Evolutionary conservation across 805 yeast genomes (phyloP).

Genomic region (Metschnikowia sp.): DNA sequence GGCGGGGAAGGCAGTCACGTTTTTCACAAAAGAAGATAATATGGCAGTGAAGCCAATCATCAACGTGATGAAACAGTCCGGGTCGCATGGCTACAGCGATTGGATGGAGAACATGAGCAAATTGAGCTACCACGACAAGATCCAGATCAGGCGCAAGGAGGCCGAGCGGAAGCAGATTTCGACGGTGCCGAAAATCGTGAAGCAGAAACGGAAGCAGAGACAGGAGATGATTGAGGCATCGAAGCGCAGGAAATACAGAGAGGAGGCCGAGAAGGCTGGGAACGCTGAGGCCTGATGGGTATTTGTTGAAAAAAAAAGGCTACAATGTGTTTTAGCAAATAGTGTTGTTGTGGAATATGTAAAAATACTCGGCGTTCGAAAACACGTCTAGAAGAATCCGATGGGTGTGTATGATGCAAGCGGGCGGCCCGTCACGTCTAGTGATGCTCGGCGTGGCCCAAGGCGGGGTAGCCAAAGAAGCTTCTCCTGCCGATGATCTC

Average conservation of each 20-base stretch:
- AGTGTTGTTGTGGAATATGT: conserved; percentile 1
- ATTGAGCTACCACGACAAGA: conserved; percentile 60
- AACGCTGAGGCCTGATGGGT: background rate
- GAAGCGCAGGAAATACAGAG: conserved; percentile 50
- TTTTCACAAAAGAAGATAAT: conserved; percentile 87
- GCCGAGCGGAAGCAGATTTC: conserved; percentile 71
- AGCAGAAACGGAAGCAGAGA: conserved; percentile 58
- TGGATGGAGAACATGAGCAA: conserved; percentile 82
- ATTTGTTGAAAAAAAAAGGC: too few species aligned
- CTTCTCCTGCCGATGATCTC: conserved; percentile 96
- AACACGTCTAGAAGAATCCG: conserved; percentile 2
- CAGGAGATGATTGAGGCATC: conserved; percentile 75
- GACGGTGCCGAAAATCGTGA: conserved; percentile 73
- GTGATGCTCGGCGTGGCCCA: conserved; percentile 43
- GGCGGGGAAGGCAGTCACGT: conserved; percentile 82
- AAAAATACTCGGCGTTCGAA: background rate
- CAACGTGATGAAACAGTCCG: conserved; percentile 94
- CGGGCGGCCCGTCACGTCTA: conserved; percentile 12
- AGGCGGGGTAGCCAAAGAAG: conserved; percentile 79
- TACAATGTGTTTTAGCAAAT: background rate
- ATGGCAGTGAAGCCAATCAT: conserved; percentile 75
- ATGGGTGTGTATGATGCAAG: background rate
- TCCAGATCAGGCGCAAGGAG: conserved; percentile 53
- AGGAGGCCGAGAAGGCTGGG: background rate
- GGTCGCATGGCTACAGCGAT: conserved; percentile 60